Base-by-base conservation (phyloP, 1,284 basidiomycete genomes). In the Schizopora paradoxa region DNA sequence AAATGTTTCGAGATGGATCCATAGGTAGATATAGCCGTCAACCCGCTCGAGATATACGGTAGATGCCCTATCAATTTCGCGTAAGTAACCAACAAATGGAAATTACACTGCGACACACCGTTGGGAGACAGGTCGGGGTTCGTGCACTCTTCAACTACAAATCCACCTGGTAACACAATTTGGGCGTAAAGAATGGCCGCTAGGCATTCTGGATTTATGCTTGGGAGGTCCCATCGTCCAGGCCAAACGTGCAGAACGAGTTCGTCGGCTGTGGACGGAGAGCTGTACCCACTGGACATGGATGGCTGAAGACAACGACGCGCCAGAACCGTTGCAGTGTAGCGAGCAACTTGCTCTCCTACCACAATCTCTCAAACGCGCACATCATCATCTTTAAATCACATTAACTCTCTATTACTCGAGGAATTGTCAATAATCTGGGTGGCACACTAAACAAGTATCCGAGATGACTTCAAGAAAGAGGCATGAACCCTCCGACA, bases 111-210 rank as follows among this genome's bases (percentile, higher is more conserved):
- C 51, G 51, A 71, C 77, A 62, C 61, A 82, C 86, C 86, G 56
- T 70, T 79, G n/a, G 85, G 83, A 48, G 86, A 86, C n/a, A 72
- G 51, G 63, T 87, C 84, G 5, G 84, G 79, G 58, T 85, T 77
- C 11, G 72, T 70, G 54, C 75, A 82, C 61, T 81, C 74, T 31
- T 68, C 66, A 25, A 89, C 62, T 13, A 62, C 61, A 61, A 83
- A 89, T 52, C 73, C 66, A 8, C 77, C 79, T 1, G 85, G 82
- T 34, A 83, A 69, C 13, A 74, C 62, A 18, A 82, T 62, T 57
- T 88, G 85, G 29, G 87, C 71, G 56, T 78, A 80, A 26, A 86
- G 61, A 6, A 83, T 62, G 1, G 83, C 71, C 3, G 79, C 74
- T 16, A 86, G 65, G 57, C 79, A 86, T 16, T 70, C 60, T 0